Base-by-base conservation (phyloP, 441 rosid genomes). In the Adansonia grandidieri region DNA sequence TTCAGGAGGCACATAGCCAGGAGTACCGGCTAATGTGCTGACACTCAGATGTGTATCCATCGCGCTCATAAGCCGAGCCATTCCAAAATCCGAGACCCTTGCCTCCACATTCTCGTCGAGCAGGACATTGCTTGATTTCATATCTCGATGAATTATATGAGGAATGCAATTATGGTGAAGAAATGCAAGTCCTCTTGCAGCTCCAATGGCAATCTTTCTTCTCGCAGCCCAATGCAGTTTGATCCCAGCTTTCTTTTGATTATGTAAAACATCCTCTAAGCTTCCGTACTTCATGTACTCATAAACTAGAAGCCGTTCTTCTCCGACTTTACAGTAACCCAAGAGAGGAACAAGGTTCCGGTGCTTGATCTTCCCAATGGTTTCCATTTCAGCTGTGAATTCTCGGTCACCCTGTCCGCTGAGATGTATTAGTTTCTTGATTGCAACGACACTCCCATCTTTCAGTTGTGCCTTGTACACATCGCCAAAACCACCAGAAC, bases 21-120 rank as follows among this genome's bases (percentile, higher is more conserved):
- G 99, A 1, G 99, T 96, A 74, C 99, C 99, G 0, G 99, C 99
- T 60, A 96, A 84, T n/a, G 99, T 94, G 88, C 98, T 94, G 74
- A 96, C 99, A 45, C 99, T 96, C 81, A 96, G 81, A 86, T 96
- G 99, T 1, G 99, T 96, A 82, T 96, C 99, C 83, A 93, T 86
- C 0, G 93, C 90, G 64, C 90, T 92, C 91, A 96, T 89, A 11
- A 93, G 86, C 88, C 99, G 73, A 0, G 99, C 99, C 99, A 94
- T 94, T 32, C 99, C 99, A 45, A 96, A 96, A 87, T 96, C 98
- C 0, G 99, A 96, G 15, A 96, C 99, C 75, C 99, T 77, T 13
- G 99, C 97, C 70, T 94, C 98, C 83, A 91, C 80, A 75, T 93
- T 85, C 69, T 94, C 94, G 22, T 90, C 99, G 0, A 96, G 82